phyloP scores from a whole-genome alignment of 805 yeast species.

The Suhomyces prunicola region DNA sequence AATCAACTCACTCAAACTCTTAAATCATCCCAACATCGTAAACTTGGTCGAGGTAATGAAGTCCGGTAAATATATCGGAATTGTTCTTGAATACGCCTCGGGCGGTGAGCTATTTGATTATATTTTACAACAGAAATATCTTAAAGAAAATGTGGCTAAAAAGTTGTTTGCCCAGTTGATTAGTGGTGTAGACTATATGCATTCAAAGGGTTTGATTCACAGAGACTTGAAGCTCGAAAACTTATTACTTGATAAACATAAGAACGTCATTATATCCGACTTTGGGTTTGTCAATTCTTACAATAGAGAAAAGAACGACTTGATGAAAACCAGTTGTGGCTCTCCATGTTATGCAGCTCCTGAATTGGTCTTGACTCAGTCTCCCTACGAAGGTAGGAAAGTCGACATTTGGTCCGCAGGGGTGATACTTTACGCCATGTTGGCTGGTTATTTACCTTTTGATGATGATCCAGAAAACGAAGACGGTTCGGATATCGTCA shows the following conservation, averaged over 20 bases:
- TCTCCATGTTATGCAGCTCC: constrained; percentile 99
- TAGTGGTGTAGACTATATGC: constrained; percentile 89
- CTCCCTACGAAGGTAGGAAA: constrained; percentile 86
- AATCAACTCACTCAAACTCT: constrained; percentile 80
- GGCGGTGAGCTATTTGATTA: constrained; percentile 97
- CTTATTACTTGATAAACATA: constrained; percentile 75
- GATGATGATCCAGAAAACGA: constrained; percentile 97
- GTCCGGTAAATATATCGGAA: constrained; percentile 92
- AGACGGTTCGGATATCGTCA: constrained; percentile 90
- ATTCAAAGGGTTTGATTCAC: constrained; percentile 75
- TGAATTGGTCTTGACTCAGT: constrained; percentile 82
- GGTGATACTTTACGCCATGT: constrained; percentile 91
- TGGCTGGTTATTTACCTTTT: constrained; percentile 95
- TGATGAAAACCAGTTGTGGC: constrained; percentile 94
- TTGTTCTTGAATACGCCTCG: constrained; percentile 92
- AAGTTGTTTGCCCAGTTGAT: constrained; percentile 88
- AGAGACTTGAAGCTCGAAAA: constrained; percentile 76
- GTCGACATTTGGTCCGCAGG: constrained; percentile 98
- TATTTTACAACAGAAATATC: constrained; percentile 77
- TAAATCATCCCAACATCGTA: constrained; percentile 93
- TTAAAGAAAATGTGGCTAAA: constrained; percentile 85
- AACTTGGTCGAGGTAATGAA: constrained; percentile 88
- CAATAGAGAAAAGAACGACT: constrained; percentile 52
- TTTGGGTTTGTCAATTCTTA: constrained; percentile 95
- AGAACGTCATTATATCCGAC: constrained; percentile 82